Conservation (phyloP, 495 filamentous ascomycete species). For the Chaetomium tenue region DNA sequence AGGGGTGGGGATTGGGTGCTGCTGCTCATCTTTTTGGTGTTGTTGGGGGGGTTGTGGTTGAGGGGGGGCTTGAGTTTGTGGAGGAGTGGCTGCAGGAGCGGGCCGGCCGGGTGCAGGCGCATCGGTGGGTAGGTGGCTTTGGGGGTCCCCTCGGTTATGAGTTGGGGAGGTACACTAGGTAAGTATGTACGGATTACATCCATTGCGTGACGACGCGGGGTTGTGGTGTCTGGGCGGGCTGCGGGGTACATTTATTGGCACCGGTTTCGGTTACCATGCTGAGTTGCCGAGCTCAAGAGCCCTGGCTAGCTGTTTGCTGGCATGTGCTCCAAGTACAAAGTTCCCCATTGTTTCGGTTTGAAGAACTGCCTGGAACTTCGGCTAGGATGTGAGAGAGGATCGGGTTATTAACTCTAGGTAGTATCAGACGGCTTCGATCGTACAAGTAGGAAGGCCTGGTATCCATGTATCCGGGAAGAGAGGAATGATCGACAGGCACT, state of each 20-base stretch:
- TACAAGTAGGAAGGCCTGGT: too few species aligned
- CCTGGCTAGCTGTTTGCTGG: background rate
- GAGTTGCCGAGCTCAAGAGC: background rate
- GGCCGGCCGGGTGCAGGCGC: constrained; percentile 5
- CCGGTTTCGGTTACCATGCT: too few species aligned
- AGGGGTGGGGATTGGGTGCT: constrained; percentile 20
- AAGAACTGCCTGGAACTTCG: too few species aligned
- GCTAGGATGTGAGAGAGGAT: too few species aligned
- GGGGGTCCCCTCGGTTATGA: background rate
- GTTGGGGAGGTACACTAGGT: background rate
- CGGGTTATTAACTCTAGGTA: too few species aligned
- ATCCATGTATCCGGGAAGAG: too few species aligned
- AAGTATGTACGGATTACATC: too few species aligned
- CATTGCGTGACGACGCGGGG: background rate
- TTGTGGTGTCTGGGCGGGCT: background rate
- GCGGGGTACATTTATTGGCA: background rate
- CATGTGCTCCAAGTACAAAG: background rate
- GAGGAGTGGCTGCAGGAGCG: constrained; percentile 17
- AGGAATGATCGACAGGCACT: too few species aligned
- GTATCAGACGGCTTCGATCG: too few species aligned
- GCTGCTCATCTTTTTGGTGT: background rate
- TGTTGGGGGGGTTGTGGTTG: background rate
- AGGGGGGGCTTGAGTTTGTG: background rate
- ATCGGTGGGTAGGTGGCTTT: background rate
- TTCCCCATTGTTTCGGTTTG: too few species aligned